Base-by-base conservation (phyloP, 345 rosid species). In the Ricinus communis region DNA sequence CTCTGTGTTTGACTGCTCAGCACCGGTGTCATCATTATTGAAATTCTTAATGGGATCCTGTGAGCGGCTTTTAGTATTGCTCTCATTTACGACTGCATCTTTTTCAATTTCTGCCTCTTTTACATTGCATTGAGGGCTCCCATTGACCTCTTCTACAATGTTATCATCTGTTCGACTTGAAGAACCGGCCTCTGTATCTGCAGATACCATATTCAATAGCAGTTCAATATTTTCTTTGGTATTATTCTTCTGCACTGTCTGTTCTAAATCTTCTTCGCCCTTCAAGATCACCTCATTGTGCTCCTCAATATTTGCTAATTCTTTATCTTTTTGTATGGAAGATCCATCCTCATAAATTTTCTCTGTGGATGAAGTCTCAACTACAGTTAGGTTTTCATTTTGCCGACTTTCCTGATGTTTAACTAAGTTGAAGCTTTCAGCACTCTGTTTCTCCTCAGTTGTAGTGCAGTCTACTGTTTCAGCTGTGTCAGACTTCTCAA, bases 1-100 rank as follows among this genome's bases (percentile, higher is more conserved):
- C 75, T 79, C 72, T 59, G 25, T 45, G 1, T 60, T 4, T 11
- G 71, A 65, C 22, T 51, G 33, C 31, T 65, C 71, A 28, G 50
- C 40, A 22, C 63, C 38, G 8, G 7, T 47, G n/a, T 54, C 60
- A 53, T 71, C 73, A 51, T 53, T 43, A 49, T 71, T 16, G 8
- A 66, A 66, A 46, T 67, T 55, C 53, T 69, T 59, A 30, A 19
- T 7, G 6, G 55, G 31, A 59, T 22, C 65, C 18, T 43, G 72
- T n/a, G 24, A 33, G 41, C 12, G 38, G 65, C 57, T 50, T 52
- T 58, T 27, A 55, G 28, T 51, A n/a, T 65, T 53, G 16, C 31
- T 56, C 13, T 66, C 72, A 43, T 36, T 66, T 18, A 30, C 0
- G 15, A 4, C 73, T 68, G 43, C 47, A 43, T 43, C 25, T 54